A percentile compares a stretch with the other conserved stretches of the same genome.
Evolutionary conservation across 2,329 filamentous ascomycete genomes (phyloP).

Genomic region (Neurospora sp.): DNA sequence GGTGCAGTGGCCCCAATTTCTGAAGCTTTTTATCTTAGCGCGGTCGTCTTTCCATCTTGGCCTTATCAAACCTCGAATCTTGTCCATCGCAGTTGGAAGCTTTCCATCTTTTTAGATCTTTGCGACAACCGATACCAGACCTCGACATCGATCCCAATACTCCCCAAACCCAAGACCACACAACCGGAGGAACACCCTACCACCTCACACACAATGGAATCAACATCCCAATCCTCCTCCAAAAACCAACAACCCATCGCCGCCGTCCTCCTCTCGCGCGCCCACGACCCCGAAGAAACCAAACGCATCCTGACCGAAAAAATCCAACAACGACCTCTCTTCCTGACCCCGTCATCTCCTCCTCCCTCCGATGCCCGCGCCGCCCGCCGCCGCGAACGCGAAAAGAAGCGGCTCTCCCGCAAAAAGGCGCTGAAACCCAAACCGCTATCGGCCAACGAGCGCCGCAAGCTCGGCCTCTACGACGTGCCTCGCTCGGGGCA

Average conservation of each 20-base stretch:
- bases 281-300: constrained; percentile 65
- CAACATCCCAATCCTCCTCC: constrained; percentile 8
- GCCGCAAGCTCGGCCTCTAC: constrained; percentile 63
- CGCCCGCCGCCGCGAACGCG: constrained; percentile 40
- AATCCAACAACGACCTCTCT: constrained; percentile 71
- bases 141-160: neutral
- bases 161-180: neutral
- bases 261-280: constrained; percentile 60
- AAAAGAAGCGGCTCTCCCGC: constrained; percentile 35
- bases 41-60: neutral
- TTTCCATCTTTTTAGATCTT: neutral
- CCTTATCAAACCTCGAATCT: neutral
- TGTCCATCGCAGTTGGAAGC: neutral
- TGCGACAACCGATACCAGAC: neutral
- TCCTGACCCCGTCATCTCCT: constrained; percentile 34
- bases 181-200: neutral
- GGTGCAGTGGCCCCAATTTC: neutral
- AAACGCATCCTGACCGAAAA: constrained; percentile 69
- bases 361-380: constrained; percentile 47
- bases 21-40: neutral
- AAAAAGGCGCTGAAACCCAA: constrained; percentile 41
- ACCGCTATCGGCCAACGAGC: constrained; percentile 71
- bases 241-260: constrained; percentile 34
- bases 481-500: constrained; percentile 59
- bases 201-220: constrained; percentile 7